Evolutionary conservation across 352 stramenopile species (phyloP).

Genomic region (Phytophthora sp.): DNA sequence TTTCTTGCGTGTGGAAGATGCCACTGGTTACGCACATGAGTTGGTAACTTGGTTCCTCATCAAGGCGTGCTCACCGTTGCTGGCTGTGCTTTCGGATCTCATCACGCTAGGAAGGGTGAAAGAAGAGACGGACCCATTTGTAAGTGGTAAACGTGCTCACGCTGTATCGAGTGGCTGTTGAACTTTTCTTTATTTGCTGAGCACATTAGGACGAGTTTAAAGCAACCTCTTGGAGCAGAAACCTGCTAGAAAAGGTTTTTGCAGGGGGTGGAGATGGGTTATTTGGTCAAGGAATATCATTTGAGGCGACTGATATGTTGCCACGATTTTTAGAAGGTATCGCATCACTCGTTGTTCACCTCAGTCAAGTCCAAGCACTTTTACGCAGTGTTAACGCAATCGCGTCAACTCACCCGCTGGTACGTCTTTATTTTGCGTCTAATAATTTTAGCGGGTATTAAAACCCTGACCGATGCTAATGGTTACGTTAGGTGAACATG

Average conservation of each 20-base stretch:
- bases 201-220: constrained; percentile 51
- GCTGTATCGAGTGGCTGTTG: background rate
- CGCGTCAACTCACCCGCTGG: constrained; percentile 24
- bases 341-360: constrained; percentile 25
- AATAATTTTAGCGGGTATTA: background rate
- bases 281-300: constrained; percentile 23
- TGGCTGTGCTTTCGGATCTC: constrained; percentile 60
- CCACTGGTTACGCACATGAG: constrained; percentile 25
- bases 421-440: constrained; percentile 6
- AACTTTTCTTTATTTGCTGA: constrained; percentile 1
- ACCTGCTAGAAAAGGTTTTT: constrained; percentile 32
- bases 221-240: constrained; percentile 46
- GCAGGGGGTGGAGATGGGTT: constrained; percentile 38
- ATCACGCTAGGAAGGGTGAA: constrained; percentile 48
- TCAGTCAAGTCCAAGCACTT: constrained; percentile 48
- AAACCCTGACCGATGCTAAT: constrained; percentile 1
- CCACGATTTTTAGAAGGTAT: constrained; percentile 40
- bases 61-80: constrained; percentile 54
- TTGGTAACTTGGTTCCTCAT: constrained; percentile 66
- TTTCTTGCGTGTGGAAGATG: constrained; percentile 43
- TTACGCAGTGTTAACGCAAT: constrained; percentile 40
- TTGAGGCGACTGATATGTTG: constrained; percentile 36
- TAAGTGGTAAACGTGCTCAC: constrained; percentile 31
- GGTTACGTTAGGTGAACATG: constrained; percentile 20
- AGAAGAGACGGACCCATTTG: constrained; percentile 55